phyloP scores from a whole-genome alignment of 2,329 filamentous ascomycete genomes.

The Aspergillus niger region DNA sequence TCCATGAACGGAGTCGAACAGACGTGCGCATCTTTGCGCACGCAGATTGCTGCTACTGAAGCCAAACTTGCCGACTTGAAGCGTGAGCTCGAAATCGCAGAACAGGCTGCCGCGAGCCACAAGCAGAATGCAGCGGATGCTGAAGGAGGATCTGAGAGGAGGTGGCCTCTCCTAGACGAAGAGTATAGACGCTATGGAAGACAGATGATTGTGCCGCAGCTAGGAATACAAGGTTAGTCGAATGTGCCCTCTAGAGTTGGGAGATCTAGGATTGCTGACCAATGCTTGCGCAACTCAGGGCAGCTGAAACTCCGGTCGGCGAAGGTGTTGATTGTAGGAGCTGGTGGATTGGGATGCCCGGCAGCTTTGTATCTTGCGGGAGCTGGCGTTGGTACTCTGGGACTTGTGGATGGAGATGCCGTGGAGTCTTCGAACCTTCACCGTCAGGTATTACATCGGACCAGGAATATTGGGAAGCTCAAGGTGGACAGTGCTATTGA shows the following conservation, averaged over 20 bases:
- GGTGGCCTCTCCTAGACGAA: constrained; percentile 69
- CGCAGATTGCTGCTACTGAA: constrained; percentile 42
- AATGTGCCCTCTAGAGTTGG: background rate
- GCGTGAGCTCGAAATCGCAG: constrained; percentile 36
- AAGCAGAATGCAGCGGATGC: constrained; percentile 11
- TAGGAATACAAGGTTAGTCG: constrained; percentile 71
- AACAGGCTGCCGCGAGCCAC: constrained; percentile 27
- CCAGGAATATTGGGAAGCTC: constrained; percentile 66
- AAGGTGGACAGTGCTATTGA: constrained; percentile 79
- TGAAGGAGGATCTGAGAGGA: constrained; percentile 24
- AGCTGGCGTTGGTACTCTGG: constrained; percentile 80
- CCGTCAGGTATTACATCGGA: constrained; percentile 82
- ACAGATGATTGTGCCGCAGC: constrained; percentile 82
- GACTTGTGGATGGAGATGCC: constrained; percentile 81
- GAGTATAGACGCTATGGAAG: constrained; percentile 88
- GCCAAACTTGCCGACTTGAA: constrained; percentile 38
- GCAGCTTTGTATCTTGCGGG: constrained; percentile 91
- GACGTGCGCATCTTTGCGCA: constrained; percentile 36
- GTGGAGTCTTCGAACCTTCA: constrained; percentile 92
- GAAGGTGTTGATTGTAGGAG: constrained; percentile 77
- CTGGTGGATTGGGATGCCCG: constrained; percentile 88
- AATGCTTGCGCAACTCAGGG: constrained; percentile 51
- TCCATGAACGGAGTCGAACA: constrained; percentile 28
- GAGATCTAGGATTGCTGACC: constrained; percentile 7
- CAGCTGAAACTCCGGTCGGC: constrained; percentile 72